phyloP scores from a whole-genome alignment of 2,329 filamentous ascomycete genomes.

The Westerdykella aurantiaca region DNA sequence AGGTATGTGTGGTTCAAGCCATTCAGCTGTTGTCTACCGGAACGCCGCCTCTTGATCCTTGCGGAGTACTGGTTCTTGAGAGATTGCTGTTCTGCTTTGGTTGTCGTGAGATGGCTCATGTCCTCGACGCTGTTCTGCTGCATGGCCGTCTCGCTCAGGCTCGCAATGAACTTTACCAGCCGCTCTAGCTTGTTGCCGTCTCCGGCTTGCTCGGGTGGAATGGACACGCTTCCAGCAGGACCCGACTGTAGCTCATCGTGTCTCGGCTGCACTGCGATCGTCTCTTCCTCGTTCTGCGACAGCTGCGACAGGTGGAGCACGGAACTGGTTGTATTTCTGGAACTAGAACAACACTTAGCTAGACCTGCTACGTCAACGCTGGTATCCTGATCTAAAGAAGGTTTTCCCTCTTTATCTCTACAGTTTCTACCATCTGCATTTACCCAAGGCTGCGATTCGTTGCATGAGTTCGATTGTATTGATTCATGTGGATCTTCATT shows the following conservation, averaged over 20 bases:
- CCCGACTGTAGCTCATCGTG: slow-evolving; percentile 7
- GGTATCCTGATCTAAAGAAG: no score
- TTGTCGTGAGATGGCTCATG: background rate
- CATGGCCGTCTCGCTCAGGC: slow-evolving; percentile 6
- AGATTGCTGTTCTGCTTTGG: slow-evolving; percentile 4
- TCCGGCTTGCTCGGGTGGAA: slow-evolving; percentile 3
- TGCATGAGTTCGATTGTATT: no score
- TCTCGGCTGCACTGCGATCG: no score
- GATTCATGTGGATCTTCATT: no score
- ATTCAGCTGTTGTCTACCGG: slow-evolving; percentile 10
- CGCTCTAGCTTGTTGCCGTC: slow-evolving; percentile 1
- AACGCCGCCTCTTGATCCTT: slow-evolving; percentile 11
- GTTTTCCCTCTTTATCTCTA: no score
- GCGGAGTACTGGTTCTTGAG: slow-evolving; percentile 4
- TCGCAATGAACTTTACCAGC: slow-evolving; percentile 5
- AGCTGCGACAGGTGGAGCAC: no score
- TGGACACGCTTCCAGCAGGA: slow-evolving; percentile 2
- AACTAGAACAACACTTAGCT: no score
- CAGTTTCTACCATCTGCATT: no score
- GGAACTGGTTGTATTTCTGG: no score
- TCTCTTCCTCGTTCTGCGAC: no score
- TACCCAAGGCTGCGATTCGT: no score
- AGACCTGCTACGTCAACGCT: no score
- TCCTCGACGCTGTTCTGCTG: slow-evolving; percentile 4
- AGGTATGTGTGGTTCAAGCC: slow-evolving; percentile 8